Evolutionary conservation across 2,329 filamentous ascomycete species (phyloP).

Genomic region (Aspergillus pseudoglaucus): DNA sequence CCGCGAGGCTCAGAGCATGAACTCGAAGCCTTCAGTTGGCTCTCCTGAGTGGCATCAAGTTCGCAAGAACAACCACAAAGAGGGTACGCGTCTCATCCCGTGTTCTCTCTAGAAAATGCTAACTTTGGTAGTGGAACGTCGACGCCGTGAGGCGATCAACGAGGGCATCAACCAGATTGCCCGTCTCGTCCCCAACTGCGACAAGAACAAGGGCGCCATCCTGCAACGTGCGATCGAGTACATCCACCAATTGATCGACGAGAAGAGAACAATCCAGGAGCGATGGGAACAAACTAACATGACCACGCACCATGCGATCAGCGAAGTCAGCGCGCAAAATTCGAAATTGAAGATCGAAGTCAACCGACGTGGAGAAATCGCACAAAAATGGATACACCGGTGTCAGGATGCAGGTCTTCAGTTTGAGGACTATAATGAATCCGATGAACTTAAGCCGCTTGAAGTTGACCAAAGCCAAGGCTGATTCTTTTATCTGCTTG

Average conservation of each 20-base stretch:
- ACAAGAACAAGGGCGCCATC: constrained; percentile 98
- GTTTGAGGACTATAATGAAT: constrained; percentile 44
- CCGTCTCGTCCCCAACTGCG: constrained; percentile 94
- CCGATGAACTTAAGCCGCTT: constrained; percentile 34
- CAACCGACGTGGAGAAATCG: constrained; percentile 72
- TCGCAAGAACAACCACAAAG: constrained; percentile 96
- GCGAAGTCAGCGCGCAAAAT: constrained; percentile 88
- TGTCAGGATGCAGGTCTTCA: constrained; percentile 42
- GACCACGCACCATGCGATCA: constrained; percentile 46
- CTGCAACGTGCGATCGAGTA: constrained; percentile 88
- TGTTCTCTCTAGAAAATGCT: constrained; percentile 15
- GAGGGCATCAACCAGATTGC: constrained; percentile 97
- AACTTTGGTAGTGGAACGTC: constrained; percentile 68
- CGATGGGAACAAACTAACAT: constrained; percentile 39
- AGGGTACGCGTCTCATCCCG: constrained; percentile 55
- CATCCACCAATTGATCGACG: constrained; percentile 69
- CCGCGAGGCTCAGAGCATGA: constrained; percentile 46
- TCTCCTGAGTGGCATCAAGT: constrained; percentile 98
- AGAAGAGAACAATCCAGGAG: constrained; percentile 37
- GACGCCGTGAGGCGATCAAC: constrained; percentile 95
- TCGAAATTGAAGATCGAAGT: constrained; percentile 93
- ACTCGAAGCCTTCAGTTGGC: constrained; percentile 79
- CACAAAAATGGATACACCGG: constrained; percentile 41
- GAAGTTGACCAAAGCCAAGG: constrained; percentile 28
- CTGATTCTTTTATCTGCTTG: constrained; percentile 3